Percentiles rank a stretch among this genome's conserved stretches.
Evolutionary conservation across 257 asterid genomes (phyloP).

Genomic region (Osmanthus fragrans): DNA sequence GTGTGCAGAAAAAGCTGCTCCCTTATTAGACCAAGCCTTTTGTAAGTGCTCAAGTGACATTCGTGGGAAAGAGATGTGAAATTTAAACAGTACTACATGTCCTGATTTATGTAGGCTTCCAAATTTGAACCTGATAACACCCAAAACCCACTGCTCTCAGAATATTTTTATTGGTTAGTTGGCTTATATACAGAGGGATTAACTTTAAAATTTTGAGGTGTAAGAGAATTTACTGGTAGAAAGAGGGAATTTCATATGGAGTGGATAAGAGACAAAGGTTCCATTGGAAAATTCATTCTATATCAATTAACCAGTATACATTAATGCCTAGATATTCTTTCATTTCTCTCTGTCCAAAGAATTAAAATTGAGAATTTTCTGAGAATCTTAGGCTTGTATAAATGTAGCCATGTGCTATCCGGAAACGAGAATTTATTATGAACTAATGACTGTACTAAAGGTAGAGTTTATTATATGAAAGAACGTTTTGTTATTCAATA

Average conservation of each 20-base stretch:
- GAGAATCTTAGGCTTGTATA: not conserved
- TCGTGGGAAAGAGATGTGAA: not conserved
- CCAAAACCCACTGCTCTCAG: not conserved
- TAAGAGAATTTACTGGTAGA: not conserved
- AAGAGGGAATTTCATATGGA: not conserved
- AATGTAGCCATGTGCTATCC: not conserved
- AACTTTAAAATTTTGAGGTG: slow-evolving; percentile 4
- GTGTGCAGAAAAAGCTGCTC: not conserved
- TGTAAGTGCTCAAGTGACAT: not conserved
- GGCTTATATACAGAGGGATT: not conserved
- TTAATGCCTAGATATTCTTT: not conserved
- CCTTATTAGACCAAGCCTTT: not conserved
- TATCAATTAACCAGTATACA: not conserved
- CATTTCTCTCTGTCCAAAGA: not conserved
- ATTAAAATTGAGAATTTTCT: not conserved
- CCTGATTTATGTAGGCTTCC: not conserved
- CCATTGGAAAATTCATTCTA: not conserved
- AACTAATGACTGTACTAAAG: not conserved
- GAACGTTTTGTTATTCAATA: not conserved
- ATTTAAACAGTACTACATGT: not conserved
- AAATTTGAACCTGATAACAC: slow-evolving; percentile 4
- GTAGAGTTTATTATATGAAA: not conserved
- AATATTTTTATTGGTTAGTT: not conserved
- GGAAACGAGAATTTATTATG: not conserved
- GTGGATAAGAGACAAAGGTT: not conserved